Conservation (phyloP, 2,329 filamentous ascomycete species). For the Graphium sp. region DNA sequence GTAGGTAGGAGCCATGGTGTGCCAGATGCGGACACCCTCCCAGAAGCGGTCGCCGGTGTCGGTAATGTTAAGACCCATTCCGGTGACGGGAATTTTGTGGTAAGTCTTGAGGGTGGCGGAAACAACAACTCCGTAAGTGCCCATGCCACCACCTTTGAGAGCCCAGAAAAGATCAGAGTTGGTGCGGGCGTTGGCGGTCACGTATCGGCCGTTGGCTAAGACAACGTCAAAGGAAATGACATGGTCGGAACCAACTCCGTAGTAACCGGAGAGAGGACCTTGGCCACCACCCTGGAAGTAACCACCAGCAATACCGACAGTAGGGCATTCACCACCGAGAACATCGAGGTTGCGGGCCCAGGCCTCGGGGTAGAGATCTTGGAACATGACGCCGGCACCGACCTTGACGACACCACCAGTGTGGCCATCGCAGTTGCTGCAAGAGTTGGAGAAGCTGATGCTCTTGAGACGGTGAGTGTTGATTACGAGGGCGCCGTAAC, state of each 20-base stretch:
- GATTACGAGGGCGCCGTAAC: slow-evolving; percentile 16
- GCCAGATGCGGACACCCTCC: slow-evolving; percentile 24
- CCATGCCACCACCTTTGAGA: slow-evolving; percentile 38
- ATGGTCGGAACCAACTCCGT: slow-evolving; percentile 43
- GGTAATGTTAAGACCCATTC: slow-evolving; percentile 14
- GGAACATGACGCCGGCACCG: slow-evolving; percentile 37
- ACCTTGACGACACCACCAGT: slow-evolving; percentile 32
- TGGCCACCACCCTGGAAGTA: slow-evolving; percentile 46
- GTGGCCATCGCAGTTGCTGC: slow-evolving; percentile 12
- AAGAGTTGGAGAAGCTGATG: slow-evolving; percentile 10
- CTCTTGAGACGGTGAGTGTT: slow-evolving; percentile 21
- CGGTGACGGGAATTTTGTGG: slow-evolving; percentile 21
- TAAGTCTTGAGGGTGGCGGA: slow-evolving; percentile 36
- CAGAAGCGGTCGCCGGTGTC: slow-evolving; percentile 24
- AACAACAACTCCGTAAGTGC: slow-evolving; percentile 39
- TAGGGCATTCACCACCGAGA: slow-evolving; percentile 36
- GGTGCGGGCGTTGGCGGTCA: slow-evolving; percentile 25
- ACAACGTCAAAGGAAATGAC: slow-evolving; percentile 38
- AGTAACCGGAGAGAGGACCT: slow-evolving; percentile 29
- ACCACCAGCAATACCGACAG: slow-evolving; percentile 41
- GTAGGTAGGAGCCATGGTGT: slow-evolving; percentile 21
- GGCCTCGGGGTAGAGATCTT: no score
- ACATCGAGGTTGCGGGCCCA: no score
- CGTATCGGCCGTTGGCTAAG: slow-evolving; percentile 26
- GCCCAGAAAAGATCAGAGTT: slow-evolving; percentile 49